Percentiles rank a stretch among this genome's conserved stretches.
phyloP scores from a whole-genome alignment of 1,284 basidiomycete genomes.

The Agroathelia rolfsii region DNA sequence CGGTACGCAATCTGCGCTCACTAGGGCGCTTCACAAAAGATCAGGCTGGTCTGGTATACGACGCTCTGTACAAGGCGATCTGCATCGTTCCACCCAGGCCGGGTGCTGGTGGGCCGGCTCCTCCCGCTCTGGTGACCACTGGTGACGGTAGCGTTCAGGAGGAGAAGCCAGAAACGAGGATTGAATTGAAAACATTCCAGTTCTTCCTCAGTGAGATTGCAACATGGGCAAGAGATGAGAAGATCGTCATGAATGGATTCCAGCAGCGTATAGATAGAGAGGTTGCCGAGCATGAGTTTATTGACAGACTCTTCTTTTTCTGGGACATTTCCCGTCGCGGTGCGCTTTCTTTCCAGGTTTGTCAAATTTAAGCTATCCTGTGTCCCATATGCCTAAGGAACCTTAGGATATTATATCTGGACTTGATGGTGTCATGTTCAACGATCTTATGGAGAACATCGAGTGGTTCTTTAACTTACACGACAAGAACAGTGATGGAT shows the following conservation, averaged over 20 bases:
- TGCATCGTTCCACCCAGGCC: slow-evolving; percentile 65
- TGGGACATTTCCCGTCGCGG: slow-evolving; percentile 82
- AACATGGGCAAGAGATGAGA: slow-evolving; percentile 95
- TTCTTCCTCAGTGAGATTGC: slow-evolving; percentile 88
- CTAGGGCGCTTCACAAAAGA: slow-evolving; percentile 83
- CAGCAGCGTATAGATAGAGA: slow-evolving; percentile 76
- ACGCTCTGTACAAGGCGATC: slow-evolving; percentile 83
- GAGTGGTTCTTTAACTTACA: slow-evolving; percentile 98
- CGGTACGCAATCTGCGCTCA: slow-evolving; percentile 81
- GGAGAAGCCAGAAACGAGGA: slow-evolving; percentile 83
- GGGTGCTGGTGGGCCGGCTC: slow-evolving; percentile 28
- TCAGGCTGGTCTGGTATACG: slow-evolving; percentile 84
- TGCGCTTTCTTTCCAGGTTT: slow-evolving; percentile 76
- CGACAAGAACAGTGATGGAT: slow-evolving; percentile 93
- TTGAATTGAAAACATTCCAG: slow-evolving; percentile 82
- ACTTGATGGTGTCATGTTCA: slow-evolving; percentile 87
- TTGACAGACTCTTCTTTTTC: slow-evolving; percentile 77
- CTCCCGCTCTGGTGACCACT: slow-evolving; percentile 40
- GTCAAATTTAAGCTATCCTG: slow-evolving; percentile 10
- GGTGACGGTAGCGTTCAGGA: slow-evolving; percentile 49
- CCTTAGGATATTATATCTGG: slow-evolving; percentile 87
- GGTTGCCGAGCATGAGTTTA: slow-evolving; percentile 76
- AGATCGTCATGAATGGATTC: slow-evolving; percentile 86
- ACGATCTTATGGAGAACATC: slow-evolving; percentile 95
- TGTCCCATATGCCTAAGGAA: slow-evolving; percentile 7